A percentile compares a stretch with the other conserved stretches of the same genome.
Evolutionary conservation across 2,329 filamentous ascomycete species (phyloP).

Genomic region (Neofusicoccum parvum): DNA sequence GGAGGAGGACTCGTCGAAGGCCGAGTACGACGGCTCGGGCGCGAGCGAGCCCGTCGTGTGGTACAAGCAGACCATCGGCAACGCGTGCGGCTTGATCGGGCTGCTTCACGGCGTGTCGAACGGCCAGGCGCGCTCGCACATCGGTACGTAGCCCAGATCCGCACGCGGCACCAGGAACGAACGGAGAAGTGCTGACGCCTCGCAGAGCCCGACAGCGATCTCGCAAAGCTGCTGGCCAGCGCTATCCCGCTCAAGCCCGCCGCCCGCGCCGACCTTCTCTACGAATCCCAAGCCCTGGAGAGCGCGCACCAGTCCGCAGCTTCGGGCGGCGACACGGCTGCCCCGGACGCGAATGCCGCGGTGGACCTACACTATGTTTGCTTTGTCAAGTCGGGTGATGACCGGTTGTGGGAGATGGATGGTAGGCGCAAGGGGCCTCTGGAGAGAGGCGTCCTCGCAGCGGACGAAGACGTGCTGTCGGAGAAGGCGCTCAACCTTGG

Average conservation of each 20-base stretch:
- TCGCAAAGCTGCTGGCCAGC: constrained; percentile 66
- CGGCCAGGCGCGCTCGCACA: constrained; percentile 45
- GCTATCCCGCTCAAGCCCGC: constrained; percentile 70
- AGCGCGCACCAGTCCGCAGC: constrained; percentile 78
- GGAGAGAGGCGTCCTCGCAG: constrained; percentile 54
- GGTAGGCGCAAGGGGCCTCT: constrained; percentile 73
- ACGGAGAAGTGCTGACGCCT: constrained; percentile 15
- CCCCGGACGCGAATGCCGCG: constrained; percentile 75
- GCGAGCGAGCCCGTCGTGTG: constrained; percentile 57
- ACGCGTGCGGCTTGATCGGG: constrained; percentile 62
- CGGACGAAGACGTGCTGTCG: constrained; percentile 58
- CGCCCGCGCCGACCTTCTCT: constrained; percentile 72
- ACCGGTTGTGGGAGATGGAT: constrained; percentile 77
- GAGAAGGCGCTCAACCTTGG: constrained; percentile 74
- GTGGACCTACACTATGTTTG: constrained; percentile 96
- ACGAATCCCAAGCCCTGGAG: constrained; percentile 75
- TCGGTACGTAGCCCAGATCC: constrained; percentile 30
- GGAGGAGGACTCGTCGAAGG: constrained; percentile 44
- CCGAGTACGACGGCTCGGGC: constrained; percentile 51
- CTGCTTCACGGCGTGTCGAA: constrained; percentile 59
- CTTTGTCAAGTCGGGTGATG: constrained; percentile 77
- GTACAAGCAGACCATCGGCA: constrained; percentile 61
- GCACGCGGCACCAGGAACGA: background rate
- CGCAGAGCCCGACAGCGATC: constrained; percentile 53
- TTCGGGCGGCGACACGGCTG: constrained; percentile 72